Evolutionary conservation across 129 eudicot genomes (phyloP).

Genomic region (Silybum marianum): DNA sequence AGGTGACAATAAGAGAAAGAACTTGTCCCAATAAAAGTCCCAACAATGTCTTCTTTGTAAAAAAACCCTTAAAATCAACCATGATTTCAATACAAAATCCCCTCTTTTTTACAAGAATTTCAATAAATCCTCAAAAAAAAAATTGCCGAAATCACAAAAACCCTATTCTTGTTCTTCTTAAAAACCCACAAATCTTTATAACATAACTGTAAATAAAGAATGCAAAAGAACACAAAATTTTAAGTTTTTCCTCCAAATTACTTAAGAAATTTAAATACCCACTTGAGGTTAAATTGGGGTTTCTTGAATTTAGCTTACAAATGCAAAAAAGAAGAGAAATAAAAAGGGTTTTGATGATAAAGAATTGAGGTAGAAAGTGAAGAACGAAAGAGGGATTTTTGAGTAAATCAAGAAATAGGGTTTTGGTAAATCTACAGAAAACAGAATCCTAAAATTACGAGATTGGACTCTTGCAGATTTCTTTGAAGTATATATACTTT

Average conservation of each 20-base stretch:
- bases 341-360: background rate
- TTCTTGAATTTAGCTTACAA: background rate
- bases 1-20: slow-evolving; percentile 86
- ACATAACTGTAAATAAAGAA: background rate
- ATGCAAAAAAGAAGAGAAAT: background rate
- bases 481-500: slow-evolving; percentile 25
- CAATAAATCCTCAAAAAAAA: background rate
- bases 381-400: background rate
- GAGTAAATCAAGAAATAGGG: slow-evolving; percentile 15
- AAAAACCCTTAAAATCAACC: slow-evolving; percentile 41
- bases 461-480: background rate
- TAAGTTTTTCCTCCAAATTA: background rate
- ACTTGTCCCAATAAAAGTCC: slow-evolving; percentile 73
- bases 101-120: slow-evolving; percentile 2
- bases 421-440: slow-evolving; percentile 1
- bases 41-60: slow-evolving; percentile 57
- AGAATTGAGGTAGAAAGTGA: background rate
- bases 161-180: slow-evolving; percentile 8
- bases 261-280: background rate
- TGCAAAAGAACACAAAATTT: background rate
- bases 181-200: slow-evolving; percentile 1
- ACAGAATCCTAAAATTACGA: slow-evolving; percentile 16
- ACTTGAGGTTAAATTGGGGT: background rate
- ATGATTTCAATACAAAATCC: slow-evolving; percentile 24
- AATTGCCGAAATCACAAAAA: slow-evolving; percentile 26